phyloP scores from a whole-genome alignment of 2,329 filamentous ascomycete genomes.

The Verticillium alfalfae region DNA sequence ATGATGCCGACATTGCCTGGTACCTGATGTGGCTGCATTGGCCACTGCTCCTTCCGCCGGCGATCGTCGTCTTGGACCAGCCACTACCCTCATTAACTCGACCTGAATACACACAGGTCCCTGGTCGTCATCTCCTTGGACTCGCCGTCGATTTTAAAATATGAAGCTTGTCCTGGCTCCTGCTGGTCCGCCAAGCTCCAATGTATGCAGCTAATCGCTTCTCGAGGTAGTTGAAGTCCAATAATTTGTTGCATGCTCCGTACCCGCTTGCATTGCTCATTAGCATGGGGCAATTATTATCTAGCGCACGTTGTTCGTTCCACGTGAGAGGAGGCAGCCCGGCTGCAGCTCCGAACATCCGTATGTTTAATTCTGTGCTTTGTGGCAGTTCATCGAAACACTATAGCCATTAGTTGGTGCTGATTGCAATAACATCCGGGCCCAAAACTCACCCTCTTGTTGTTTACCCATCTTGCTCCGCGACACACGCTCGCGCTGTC shows the following conservation, averaged over 20 bases:
- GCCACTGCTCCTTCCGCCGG: too few relatives aligned
- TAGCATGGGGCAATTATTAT: neutral
- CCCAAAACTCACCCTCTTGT: slow-evolving; percentile 71
- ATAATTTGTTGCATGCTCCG: neutral
- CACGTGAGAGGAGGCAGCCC: neutral
- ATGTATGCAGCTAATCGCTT: neutral
- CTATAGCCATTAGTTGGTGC: neutral
- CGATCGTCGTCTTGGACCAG: too few relatives aligned
- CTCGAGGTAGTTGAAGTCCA: neutral
- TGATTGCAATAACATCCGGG: neutral
- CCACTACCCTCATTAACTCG: too few relatives aligned
- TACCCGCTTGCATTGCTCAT: neutral
- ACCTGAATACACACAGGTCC: too few relatives aligned
- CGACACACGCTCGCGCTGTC: slow-evolving; percentile 72
- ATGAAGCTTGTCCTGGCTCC: neutral
- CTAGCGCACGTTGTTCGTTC: neutral
- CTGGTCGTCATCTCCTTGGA: too few relatives aligned
- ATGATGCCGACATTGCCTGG: too few relatives aligned
- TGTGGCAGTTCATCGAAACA: neutral
- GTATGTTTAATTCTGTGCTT: neutral
- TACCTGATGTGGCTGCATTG: too few relatives aligned
- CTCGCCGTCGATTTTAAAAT: too few relatives aligned
- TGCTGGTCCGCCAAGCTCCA: neutral
- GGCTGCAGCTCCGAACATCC: neutral
- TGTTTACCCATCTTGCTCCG: slow-evolving; percentile 76